These are phyloP conservation scores for Ambrosia hybrid DNA, from an alignment of 140 eudicot genomes.

Conservation along the genomic window DNA sequence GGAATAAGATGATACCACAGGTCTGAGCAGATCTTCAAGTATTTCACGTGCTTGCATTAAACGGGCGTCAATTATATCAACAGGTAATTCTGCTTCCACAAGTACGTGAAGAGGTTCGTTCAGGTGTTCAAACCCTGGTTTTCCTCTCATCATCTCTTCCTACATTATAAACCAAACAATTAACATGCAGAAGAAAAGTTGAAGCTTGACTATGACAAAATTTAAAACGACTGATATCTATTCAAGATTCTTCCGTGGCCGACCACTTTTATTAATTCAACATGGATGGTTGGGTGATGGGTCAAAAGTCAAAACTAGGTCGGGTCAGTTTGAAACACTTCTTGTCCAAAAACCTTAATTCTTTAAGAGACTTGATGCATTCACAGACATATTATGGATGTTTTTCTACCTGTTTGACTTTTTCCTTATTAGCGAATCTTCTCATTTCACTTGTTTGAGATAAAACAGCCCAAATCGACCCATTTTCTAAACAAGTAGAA, in stretches of 20 bases:
- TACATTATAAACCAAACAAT: constrained; percentile 29
- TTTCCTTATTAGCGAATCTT: background rate
- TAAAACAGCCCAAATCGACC: constrained; percentile 1
- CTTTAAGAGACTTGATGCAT: background rate
- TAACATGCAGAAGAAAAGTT: background rate
- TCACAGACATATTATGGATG: background rate
- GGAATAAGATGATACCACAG: constrained; percentile 65
- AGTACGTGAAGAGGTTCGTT: constrained; percentile 96
- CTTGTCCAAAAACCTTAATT: background rate
- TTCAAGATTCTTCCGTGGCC: no score
- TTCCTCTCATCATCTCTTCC: constrained; percentile 99
- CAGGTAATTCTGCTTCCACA: constrained; percentile 93
- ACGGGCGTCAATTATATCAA: constrained; percentile 89
- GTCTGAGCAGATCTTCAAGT: constrained; percentile 91
- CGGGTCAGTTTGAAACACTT: background rate
- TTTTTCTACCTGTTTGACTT: background rate
- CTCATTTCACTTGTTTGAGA: background rate
- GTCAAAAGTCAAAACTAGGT: background rate
- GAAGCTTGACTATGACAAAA: background rate
- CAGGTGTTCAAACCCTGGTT: constrained; percentile 96
- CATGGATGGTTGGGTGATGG: no score
- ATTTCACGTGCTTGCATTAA: constrained; percentile 96
- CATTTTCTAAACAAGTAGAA: background rate
- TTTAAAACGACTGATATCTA: no score
- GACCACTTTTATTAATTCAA: no score